Conservation (phyloP, 495 filamentous ascomycete genomes). For the Neurospora sp. region DNA sequence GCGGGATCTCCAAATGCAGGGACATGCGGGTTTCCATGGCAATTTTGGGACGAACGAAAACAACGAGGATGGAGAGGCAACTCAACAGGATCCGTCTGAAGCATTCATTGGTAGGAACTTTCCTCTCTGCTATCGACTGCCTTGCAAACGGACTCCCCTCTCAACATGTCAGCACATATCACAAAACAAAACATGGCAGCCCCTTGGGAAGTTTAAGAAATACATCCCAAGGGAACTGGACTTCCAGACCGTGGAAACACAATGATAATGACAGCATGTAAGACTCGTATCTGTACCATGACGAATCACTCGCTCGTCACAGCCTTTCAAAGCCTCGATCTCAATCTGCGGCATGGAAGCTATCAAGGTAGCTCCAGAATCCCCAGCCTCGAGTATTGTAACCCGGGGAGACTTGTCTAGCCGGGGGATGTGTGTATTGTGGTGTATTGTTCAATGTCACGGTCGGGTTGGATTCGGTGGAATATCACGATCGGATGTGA, state of each 20-base stretch:
- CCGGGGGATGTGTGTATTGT: slow-evolving; percentile 19
- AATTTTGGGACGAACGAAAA: neutral
- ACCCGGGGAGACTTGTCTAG: slow-evolving; percentile 40
- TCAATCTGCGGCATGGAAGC: slow-evolving; percentile 46
- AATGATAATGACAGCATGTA: slow-evolving; percentile 39
- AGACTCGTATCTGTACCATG: slow-evolving; percentile 94
- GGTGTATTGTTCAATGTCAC: neutral
- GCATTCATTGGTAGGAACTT: neutral
- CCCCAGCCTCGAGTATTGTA: slow-evolving; percentile 37
- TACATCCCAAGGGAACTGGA: neutral
- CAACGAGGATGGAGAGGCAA: neutral
- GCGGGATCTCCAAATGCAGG: neutral
- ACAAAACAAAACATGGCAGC: neutral
- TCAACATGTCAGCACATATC: neutral
- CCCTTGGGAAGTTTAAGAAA: neutral
- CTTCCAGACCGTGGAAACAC: neutral
- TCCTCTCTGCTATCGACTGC: neutral
- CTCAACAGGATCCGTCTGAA: neutral
- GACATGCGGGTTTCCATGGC: neutral
- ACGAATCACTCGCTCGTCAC: slow-evolving; percentile 59
- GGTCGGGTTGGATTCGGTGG: neutral
- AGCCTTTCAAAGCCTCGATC: slow-evolving; percentile 74
- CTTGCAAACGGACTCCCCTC: neutral
- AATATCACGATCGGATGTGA: neutral
- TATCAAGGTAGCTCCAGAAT: slow-evolving; percentile 45